These are phyloP conservation scores for Aureobasidium sp. DNA, from an alignment of 2,329 filamentous ascomycete species.

Conservation along the genomic window DNA sequence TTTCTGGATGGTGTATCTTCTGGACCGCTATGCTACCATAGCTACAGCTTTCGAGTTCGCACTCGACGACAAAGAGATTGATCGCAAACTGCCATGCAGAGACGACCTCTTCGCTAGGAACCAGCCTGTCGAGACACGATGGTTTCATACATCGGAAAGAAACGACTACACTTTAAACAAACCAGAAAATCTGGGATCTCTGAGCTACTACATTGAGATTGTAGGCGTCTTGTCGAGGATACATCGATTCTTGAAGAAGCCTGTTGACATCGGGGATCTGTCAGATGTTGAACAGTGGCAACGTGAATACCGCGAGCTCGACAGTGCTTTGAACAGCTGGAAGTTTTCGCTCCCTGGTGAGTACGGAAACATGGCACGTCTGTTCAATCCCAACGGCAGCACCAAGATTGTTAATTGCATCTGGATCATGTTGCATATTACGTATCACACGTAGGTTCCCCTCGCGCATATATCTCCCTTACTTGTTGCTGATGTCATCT, in stretches of 20 bases:
- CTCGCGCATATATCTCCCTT: neutral
- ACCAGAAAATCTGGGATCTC: conserved; percentile 76
- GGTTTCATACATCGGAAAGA: conserved; percentile 54
- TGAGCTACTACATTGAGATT: conserved; percentile 86
- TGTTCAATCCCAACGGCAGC: conserved; percentile 57
- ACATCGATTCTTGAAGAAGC: conserved; percentile 80
- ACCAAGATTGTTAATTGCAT: conserved; percentile 68
- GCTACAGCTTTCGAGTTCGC: conserved; percentile 90
- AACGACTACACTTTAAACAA: conserved; percentile 50
- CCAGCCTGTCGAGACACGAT: conserved; percentile 73
- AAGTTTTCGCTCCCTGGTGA: conserved; percentile 76
- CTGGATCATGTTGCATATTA: conserved; percentile 87
- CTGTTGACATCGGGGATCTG: conserved; percentile 78
- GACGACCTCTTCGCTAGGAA: conserved; percentile 83
- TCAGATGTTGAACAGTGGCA: conserved; percentile 89
- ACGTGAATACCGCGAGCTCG: conserved; percentile 74
- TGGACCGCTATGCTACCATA: conserved; percentile 85
- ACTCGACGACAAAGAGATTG: conserved; percentile 81
- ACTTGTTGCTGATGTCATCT: conserved; percentile 21
- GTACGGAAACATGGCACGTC: conserved; percentile 74
- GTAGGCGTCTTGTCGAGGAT: conserved; percentile 80
- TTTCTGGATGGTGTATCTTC: conserved; percentile 91
- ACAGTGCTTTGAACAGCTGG: conserved; percentile 73
- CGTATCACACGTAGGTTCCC: conserved; percentile 67
- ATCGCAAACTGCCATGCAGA: conserved; percentile 76